Base-by-base conservation (phyloP, 257 asterid species). In the Linderniella brevidens region DNA sequence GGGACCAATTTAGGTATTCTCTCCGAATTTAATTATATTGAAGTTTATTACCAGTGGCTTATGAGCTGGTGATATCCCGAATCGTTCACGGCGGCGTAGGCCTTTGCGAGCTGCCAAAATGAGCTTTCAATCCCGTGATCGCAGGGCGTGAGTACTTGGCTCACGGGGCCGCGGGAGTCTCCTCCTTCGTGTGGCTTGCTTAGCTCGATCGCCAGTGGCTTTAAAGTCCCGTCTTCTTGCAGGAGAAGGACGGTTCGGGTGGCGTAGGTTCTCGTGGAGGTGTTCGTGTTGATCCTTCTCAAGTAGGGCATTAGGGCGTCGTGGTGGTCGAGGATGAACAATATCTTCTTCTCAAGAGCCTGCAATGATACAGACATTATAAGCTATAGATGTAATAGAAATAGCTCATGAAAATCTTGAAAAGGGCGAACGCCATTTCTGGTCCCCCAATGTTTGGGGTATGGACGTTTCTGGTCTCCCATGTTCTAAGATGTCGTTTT, bases 61-160 rank as follows among this genome's bases (percentile, higher is more conserved):
- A 87, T 61, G 64, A 87, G 93, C 64, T 82, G 97, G 60, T 87
- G 97, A 61, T 69, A 79, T 59, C 95, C 97, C 0, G 97, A 77
- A 49, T 87, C 97, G n/a, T 82, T 87, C 4, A 87, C 88, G 15
- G 87, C 80, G 17, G 69, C 95, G 51, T 87, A 82, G 53, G 97
- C 97, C 63, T 87, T 87, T 0, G 95, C 93, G n/a, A 87, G 77
- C 74, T 87, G 97, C 97, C 97, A 87, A 35, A 87, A 54, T 11
- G 79, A 62, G 12, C 69, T 70, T 18, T 68, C 79, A 17, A 75
- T 62, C 43, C 88, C 88, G 7, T 79, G 56, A 11, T 75, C 59
- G 16, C 75, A 58, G 10, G 93, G 92, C 12, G 92, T 79, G 55
- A 61, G 75, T 8, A 87, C 95, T 66, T 62, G 54, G 44, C 93